phyloP scores from a whole-genome alignment of 768 basidiomycete genomes.

The Tricholoma bakamatsutake region DNA sequence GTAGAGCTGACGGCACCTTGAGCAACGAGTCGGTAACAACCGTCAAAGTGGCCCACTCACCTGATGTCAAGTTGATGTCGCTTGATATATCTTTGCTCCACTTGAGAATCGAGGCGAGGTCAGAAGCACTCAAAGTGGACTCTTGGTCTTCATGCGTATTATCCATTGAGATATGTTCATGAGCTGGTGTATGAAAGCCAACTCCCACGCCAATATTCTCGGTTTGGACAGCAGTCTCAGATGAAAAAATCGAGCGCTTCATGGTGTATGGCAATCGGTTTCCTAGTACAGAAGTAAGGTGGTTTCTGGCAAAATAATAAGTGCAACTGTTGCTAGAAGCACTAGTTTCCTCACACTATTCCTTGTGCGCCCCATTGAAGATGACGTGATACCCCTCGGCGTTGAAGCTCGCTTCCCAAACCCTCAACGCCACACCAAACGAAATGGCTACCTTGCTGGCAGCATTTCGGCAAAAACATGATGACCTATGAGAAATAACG shows the following conservation, averaged over 20 bases:
- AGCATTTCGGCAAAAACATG: conserved; percentile 3
- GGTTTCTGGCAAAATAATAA: conserved; percentile 31
- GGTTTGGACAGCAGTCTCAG: conserved; percentile 63
- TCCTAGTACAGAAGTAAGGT: conserved; percentile 43
- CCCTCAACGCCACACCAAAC: conserved; percentile 58
- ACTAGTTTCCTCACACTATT: conserved; percentile 45
- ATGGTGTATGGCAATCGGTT: conserved; percentile 39
- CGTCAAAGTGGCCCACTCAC: conserved; percentile 21
- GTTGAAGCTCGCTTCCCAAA: conserved; percentile 61
- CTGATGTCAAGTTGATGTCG: conserved; percentile 63
- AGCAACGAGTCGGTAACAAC: neutral
- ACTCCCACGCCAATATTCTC: conserved; percentile 29
- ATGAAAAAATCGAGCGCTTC: conserved; percentile 50
- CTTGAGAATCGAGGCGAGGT: conserved; percentile 63
- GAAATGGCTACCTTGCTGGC: conserved; percentile 67
- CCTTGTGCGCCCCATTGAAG: conserved; percentile 71
- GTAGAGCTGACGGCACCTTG: conserved; percentile 38
- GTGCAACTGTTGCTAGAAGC: neutral
- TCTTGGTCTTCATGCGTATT: conserved; percentile 46
- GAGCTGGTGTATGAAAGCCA: conserved; percentile 20
- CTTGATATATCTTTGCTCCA: conserved; percentile 74
- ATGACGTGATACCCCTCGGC: conserved; percentile 59
- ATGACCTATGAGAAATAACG: neutral
- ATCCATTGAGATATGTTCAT: conserved; percentile 27
- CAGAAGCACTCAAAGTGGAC: conserved; percentile 50